Evolutionary conservation across 2,329 filamentous ascomycete species (phyloP).

Genomic region (Fusarium haematococcum): DNA sequence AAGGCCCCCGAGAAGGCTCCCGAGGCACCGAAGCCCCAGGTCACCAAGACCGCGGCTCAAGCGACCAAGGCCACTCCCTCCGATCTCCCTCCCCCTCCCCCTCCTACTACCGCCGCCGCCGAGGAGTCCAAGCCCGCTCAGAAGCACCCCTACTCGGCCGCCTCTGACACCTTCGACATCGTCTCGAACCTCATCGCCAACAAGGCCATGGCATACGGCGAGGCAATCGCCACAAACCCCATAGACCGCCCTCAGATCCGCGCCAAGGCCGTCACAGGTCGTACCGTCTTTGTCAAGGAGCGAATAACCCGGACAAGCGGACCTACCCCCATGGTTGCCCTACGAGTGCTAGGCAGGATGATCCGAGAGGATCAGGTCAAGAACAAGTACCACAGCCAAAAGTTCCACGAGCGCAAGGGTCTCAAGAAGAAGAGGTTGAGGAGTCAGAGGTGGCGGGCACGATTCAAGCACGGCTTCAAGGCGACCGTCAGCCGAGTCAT

Average conservation of each 20-base stretch:
- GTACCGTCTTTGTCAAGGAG: constrained; percentile 54
- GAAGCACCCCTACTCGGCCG: constrained; percentile 43
- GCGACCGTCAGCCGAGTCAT: constrained; percentile 72
- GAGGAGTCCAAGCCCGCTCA: constrained; percentile 9
- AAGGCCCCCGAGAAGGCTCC: constrained; percentile 20
- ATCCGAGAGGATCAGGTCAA: constrained; percentile 67
- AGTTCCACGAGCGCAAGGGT: constrained; percentile 80
- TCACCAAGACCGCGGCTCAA: constrained; percentile 10
- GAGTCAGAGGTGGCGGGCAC: constrained; percentile 75
- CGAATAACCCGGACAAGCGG: constrained; percentile 44
- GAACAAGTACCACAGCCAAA: constrained; percentile 67
- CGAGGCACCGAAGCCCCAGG: constrained; percentile 13
- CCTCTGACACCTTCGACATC: constrained; percentile 49
- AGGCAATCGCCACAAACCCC: constrained; percentile 34
- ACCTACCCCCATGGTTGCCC: constrained; percentile 57
- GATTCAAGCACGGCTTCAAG: constrained; percentile 77
- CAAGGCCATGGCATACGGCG: constrained; percentile 42
- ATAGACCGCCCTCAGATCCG: constrained; percentile 46
- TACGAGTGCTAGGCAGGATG: constrained; percentile 56
- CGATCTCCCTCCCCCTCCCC: constrained; percentile 27
- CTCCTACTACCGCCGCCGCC: background rate
- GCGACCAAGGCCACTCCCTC: constrained; percentile 7
- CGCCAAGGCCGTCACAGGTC: constrained; percentile 51
- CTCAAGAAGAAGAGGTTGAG: constrained; percentile 81
- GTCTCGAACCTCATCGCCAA: constrained; percentile 49